A percentile compares a stretch with the other conserved stretches of the same genome.
These are phyloP conservation scores for Ustilago shanxiensis DNA, from an alignment of 1,284 basidiomycete genomes.

Conservation along the genomic window DNA sequence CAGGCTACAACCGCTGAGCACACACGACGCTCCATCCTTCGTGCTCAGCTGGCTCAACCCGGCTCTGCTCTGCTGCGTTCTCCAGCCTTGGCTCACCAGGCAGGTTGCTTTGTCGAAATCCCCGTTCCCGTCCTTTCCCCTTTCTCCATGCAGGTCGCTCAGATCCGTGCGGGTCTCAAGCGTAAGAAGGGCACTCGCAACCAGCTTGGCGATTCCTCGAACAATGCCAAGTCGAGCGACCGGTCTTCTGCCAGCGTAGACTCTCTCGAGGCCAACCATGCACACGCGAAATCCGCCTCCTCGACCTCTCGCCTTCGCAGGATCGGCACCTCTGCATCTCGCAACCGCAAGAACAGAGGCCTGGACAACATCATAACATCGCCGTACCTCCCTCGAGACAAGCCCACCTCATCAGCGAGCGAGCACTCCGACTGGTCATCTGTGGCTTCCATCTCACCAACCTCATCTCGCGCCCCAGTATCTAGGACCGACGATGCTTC, in stretches of 20 bases:
- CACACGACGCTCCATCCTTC: constrained; percentile 13
- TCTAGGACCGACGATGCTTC: constrained; percentile 9
- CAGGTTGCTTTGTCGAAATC: constrained; percentile 31
- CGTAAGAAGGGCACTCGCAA: constrained; percentile 41
- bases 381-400: constrained; percentile 36
- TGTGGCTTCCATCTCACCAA: constrained; percentile 35
- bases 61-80: constrained; percentile 24
- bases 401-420: constrained; percentile 41
- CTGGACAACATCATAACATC: constrained; percentile 35
- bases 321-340: not conserved
- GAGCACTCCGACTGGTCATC: constrained; percentile 52
- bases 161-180: constrained; percentile 44
- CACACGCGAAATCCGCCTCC: not conserved
- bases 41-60: constrained; percentile 24
- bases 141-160: constrained; percentile 19
- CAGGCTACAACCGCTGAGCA: not conserved
- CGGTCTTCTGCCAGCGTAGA: not conserved
- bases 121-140: constrained; percentile 19
- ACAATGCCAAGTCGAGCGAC: not conserved
- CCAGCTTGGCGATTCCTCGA: constrained; percentile 11
- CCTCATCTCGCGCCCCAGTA: constrained; percentile 29
- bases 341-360: constrained; percentile 15
- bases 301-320: not conserved
- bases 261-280: not conserved
- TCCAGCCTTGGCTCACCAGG: constrained; percentile 16